Conservation (phyloP, 2,329 filamentous ascomycete genomes). For the Onygenales sp. region DNA sequence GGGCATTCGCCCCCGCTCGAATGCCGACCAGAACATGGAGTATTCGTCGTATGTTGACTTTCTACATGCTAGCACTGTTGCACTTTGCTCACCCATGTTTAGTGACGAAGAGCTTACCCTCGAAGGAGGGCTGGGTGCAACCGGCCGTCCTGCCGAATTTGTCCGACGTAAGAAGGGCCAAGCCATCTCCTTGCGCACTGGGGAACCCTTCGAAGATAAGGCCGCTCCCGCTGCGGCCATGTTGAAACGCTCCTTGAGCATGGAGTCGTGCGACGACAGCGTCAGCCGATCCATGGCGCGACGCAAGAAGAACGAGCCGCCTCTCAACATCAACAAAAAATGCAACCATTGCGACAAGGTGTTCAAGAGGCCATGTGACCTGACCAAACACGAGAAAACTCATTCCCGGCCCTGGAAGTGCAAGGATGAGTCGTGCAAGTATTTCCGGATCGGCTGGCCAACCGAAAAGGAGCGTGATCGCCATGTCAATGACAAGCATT, state of each 20-base stretch:
- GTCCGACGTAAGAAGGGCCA: conserved; percentile 75
- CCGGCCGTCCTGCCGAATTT: conserved; percentile 73
- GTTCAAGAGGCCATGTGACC: conserved; percentile 93
- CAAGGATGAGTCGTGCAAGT: conserved; percentile 71
- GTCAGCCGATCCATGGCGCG: conserved; percentile 91
- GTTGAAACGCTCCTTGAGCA: conserved; percentile 45
- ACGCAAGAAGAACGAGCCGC: conserved; percentile 83
- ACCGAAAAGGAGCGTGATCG: conserved; percentile 97
- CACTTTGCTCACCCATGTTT: conserved; percentile 7
- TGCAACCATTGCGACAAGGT: conserved; percentile 82
- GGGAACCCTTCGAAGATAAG: conserved; percentile 48
- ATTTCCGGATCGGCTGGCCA: conserved; percentile 81
- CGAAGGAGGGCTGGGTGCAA: conserved; percentile 69
- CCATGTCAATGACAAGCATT: conserved; percentile 95
- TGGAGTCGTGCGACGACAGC: conserved; percentile 62
- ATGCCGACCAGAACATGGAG: conserved; percentile 34
- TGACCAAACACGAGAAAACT: conserved; percentile 97
- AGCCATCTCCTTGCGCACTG: conserved; percentile 66
- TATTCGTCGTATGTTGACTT: conserved; percentile 36
- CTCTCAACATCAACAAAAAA: conserved; percentile 72
- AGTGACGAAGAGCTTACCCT: conserved; percentile 68
- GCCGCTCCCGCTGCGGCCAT: conserved; percentile 19
- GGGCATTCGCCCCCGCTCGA: conserved; percentile 22
- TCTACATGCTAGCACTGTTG: background rate
- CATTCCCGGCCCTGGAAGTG: conserved; percentile 97